Conservation (phyloP, 768 basidiomycete genomes). For the Termitomyces sp. region DNA sequence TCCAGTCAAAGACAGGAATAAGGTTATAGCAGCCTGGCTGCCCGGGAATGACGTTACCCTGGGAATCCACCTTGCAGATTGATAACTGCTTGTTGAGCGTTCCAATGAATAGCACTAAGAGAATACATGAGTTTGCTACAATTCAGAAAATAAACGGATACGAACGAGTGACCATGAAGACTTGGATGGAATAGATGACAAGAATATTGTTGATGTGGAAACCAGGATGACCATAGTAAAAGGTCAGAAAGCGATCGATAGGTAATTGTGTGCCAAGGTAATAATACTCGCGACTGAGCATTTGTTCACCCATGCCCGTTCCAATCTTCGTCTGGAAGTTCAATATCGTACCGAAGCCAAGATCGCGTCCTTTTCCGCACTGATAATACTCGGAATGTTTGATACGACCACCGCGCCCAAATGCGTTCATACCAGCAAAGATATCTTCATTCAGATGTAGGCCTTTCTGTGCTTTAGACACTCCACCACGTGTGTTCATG, state of each 20-base stretch:
- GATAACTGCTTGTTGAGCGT: constrained; percentile 91
- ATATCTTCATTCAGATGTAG: constrained; percentile 99
- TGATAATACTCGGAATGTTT: constrained; percentile 99
- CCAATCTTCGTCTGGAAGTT: constrained; percentile 99
- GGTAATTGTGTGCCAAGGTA: constrained; percentile 98
- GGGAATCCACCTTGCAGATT: constrained; percentile 83
- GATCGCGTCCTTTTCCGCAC: constrained; percentile 98
- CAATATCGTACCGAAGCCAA: constrained; percentile 97
- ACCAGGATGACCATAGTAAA: constrained; percentile 99
- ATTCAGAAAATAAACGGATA: constrained; percentile 15
- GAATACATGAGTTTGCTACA: constrained; percentile 6
- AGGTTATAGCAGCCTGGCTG: constrained; percentile 96
- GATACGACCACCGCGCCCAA: constrained; percentile 96
- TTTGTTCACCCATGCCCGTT: constrained; percentile 99
- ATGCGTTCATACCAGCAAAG: constrained; percentile 98
- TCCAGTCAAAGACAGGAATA: constrained; percentile 96
- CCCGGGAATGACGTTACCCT: constrained; percentile 72
- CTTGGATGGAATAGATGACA: constrained; percentile 95
- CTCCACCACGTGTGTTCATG: constrained; percentile 98
- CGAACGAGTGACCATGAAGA: constrained; percentile 94
- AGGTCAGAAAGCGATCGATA: constrained; percentile 97
- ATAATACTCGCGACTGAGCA: constrained; percentile 99
- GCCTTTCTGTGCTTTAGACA: constrained; percentile 99
- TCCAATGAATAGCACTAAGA: constrained; percentile 67
- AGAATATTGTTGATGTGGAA: constrained; percentile 99